Percentiles rank a stretch among this genome's conserved stretches.
Conservation (phyloP, 2,329 filamentous ascomycete genomes). For the Apiospora koreana region DNA sequence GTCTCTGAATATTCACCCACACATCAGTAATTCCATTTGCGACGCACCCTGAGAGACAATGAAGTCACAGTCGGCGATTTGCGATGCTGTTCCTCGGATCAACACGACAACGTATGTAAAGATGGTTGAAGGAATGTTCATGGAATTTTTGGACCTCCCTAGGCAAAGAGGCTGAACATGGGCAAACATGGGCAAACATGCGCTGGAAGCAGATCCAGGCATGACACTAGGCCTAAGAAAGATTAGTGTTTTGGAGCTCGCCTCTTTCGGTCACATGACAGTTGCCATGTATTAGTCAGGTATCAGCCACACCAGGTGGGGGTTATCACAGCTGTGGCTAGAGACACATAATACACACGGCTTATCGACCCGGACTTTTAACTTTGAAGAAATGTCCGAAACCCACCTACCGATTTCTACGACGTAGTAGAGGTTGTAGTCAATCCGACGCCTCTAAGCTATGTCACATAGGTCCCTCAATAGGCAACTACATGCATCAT, state of each 20-base stretch:
- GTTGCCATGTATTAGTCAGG: background rate
- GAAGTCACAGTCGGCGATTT: background rate
- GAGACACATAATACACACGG: background rate
- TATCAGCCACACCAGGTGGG: background rate
- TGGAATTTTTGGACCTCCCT: slow-evolving; percentile 8
- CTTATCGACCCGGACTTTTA: background rate
- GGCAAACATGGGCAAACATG: slow-evolving; percentile 10
- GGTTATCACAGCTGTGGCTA: background rate
- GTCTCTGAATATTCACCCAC: background rate
- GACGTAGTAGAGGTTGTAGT: no score
- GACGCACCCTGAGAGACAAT: slow-evolving; percentile 6
- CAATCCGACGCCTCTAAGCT: no score
- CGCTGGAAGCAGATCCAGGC: slow-evolving; percentile 1
- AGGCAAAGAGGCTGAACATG: slow-evolving; percentile 6
- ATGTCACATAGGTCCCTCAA: no score
- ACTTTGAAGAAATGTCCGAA: background rate
- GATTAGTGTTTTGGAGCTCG: background rate
- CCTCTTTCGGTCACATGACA: background rate
- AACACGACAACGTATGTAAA: background rate
- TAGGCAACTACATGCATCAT: no score
- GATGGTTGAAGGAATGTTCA: slow-evolving; percentile 8
- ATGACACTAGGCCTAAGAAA: background rate
- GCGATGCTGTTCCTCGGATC: slow-evolving; percentile 8
- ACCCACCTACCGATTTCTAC: no score
- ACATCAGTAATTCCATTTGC: slow-evolving; percentile 8